Evolutionary conservation across 2,329 filamentous ascomycete genomes (phyloP).

Genomic region (Penicillium crustosum): DNA sequence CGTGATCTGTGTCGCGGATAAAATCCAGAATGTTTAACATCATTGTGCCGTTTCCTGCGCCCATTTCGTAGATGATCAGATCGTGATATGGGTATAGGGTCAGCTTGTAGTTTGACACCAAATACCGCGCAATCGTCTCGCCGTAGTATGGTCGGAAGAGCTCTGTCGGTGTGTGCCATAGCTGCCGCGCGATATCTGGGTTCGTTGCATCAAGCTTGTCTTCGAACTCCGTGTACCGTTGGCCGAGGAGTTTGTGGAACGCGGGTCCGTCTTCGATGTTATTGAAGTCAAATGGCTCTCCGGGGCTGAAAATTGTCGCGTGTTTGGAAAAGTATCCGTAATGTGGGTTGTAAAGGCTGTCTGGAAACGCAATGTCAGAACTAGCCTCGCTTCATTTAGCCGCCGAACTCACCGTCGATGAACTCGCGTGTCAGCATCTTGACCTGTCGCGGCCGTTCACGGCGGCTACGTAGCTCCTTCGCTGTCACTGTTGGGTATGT

Average conservation of each 20-base stretch:
- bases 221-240: slow-evolving; percentile 86
- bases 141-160: slow-evolving; percentile 96
- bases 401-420: slow-evolving; percentile 71
- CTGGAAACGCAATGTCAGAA: slow-evolving; percentile 47
- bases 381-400: neutral
- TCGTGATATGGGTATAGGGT: slow-evolving; percentile 94
- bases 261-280: slow-evolving; percentile 77
- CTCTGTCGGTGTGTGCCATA: slow-evolving; percentile 98
- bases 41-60: slow-evolving; percentile 91
- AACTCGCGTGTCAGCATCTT: slow-evolving; percentile 99
- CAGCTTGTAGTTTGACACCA: slow-evolving; percentile 94
- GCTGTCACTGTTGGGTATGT: slow-evolving; percentile 82
- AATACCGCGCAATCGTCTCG: slow-evolving; percentile 92
- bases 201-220: slow-evolving; percentile 74
- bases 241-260: slow-evolving; percentile 74
- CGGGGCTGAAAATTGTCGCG: slow-evolving; percentile 91
- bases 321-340: slow-evolving; percentile 98
- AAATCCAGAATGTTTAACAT: slow-evolving; percentile 99
- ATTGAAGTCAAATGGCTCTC: slow-evolving; percentile 86
- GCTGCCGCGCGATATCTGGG: slow-evolving; percentile 74
- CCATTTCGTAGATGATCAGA: slow-evolving; percentile 98
- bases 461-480: slow-evolving; percentile 69
- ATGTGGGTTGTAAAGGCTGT: slow-evolving; percentile 89
- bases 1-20: slow-evolving; percentile 82
- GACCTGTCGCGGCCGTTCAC: slow-evolving; percentile 76